Evolutionary conservation across 2,329 filamentous ascomycete species (phyloP).

Genomic region (Ophiostoma novo-ulmi): DNA sequence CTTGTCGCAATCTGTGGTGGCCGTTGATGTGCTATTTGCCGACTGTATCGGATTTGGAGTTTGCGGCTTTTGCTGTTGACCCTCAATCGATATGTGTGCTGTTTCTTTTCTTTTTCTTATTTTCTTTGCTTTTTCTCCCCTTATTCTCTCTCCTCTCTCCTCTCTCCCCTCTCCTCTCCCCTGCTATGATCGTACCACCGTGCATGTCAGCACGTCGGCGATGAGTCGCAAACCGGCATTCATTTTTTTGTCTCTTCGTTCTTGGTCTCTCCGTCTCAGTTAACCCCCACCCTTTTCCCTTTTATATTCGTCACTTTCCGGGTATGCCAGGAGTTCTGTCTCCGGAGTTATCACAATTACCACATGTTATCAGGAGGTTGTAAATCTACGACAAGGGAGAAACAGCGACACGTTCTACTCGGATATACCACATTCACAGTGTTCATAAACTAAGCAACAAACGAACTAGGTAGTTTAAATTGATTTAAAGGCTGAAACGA

Average conservation of each 20-base stretch:
- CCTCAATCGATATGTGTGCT: background rate
- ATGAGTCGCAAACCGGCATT: background rate
- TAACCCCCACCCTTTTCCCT: background rate
- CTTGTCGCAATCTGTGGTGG: background rate
- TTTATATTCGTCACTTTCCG: background rate
- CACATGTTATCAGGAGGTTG: background rate
- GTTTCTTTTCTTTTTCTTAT: background rate
- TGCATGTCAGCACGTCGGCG: background rate
- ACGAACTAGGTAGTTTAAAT: background rate
- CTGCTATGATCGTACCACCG: background rate
- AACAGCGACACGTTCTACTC: background rate
- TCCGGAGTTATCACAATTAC: background rate
- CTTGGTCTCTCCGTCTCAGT: background rate
- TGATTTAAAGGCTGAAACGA: background rate
- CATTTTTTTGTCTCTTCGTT: background rate
- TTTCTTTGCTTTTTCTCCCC: background rate
- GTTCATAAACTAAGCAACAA: background rate
- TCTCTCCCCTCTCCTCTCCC: background rate
- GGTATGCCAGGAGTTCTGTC: background rate
- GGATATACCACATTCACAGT: no score
- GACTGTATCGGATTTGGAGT: background rate
- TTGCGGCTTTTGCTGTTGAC: background rate
- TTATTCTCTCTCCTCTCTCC: background rate
- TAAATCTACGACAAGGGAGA: background rate
- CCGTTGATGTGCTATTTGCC: conserved; percentile 5